A percentile compares a stretch with the other conserved stretches of the same genome.
These are phyloP conservation scores for Ciborinia camelliae DNA, from an alignment of 2,329 filamentous ascomycete genomes.

Conservation along the genomic window DNA sequence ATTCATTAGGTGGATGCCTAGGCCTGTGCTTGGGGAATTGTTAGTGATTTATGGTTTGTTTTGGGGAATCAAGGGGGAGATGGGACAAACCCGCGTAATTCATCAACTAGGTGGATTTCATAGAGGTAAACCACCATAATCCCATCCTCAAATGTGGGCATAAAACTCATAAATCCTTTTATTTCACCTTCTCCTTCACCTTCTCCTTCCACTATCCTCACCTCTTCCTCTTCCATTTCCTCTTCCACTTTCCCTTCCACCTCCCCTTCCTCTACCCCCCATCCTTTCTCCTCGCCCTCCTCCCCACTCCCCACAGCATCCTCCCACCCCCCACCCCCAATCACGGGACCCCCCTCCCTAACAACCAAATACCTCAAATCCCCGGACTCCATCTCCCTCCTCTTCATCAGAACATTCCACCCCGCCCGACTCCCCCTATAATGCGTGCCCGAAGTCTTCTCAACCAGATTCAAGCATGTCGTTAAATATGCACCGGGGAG, in stretches of 20 bases:
- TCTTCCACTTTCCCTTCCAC: background rate
- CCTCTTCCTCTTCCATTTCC: background rate
- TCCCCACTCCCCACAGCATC: slow-evolving; percentile 59
- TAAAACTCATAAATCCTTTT: slow-evolving; percentile 61
- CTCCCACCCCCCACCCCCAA: slow-evolving; percentile 62
- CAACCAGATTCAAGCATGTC: slow-evolving; percentile 55
- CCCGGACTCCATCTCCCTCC: slow-evolving; percentile 62
- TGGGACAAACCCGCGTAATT: slow-evolving; percentile 50
- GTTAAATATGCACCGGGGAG: slow-evolving; percentile 47
- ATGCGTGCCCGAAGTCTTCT: slow-evolving; percentile 59
- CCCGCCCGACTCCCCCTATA: slow-evolving; percentile 60
- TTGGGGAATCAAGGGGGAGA: background rate
- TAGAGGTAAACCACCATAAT: slow-evolving; percentile 72
- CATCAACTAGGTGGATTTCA: slow-evolving; percentile 65
- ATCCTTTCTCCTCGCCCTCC: background rate
- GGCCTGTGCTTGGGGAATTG: slow-evolving; percentile 49
- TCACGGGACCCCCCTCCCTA: slow-evolving; percentile 47
- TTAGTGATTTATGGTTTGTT: background rate
- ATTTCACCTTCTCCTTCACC: slow-evolving; percentile 36
- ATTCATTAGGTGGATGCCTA: slow-evolving; percentile 59
- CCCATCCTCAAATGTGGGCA: slow-evolving; percentile 67
- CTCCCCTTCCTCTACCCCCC: too few relatives aligned
- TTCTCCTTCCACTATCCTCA: background rate
- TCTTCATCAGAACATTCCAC: slow-evolving; percentile 62
- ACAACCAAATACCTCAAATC: slow-evolving; percentile 69